A percentile compares a stretch with the other conserved stretches of the same genome.
phyloP scores from a whole-genome alignment of 2,329 filamentous ascomycete species.

The Verticillium longisporum region DNA sequence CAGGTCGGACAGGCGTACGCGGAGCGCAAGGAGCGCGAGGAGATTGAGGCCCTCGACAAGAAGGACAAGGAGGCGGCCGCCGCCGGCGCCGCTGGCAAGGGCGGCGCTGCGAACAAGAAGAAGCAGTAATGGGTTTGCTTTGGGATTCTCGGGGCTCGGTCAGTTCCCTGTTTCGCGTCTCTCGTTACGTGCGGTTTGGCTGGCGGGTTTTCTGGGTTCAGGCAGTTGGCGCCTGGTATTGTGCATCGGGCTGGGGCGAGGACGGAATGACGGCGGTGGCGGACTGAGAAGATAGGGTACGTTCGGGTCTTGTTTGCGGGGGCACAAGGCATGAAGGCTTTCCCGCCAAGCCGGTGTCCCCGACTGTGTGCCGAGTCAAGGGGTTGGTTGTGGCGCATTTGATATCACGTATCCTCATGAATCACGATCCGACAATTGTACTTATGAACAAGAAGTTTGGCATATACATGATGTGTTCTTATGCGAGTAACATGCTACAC shows the following conservation, averaged over 20 bases:
- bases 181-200: too few relatives aligned
- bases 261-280: not conserved
- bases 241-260: not conserved
- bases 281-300: not conserved
- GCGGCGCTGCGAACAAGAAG: constrained; percentile 8
- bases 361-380: constrained; percentile 33
- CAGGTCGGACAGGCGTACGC: constrained; percentile 99
- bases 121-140: constrained; percentile 7
- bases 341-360: constrained; percentile 52
- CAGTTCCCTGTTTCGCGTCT: too few relatives aligned
- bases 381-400: not conserved
- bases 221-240: too few relatives aligned
- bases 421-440: constrained; percentile 37
- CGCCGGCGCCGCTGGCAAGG: not conserved
- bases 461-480: too few relatives aligned
- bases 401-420: constrained; percentile 4
- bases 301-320: not conserved
- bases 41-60: constrained; percentile 59
- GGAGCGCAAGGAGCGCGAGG: constrained; percentile 83
- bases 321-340: not conserved
- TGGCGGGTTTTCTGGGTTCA: too few relatives aligned
- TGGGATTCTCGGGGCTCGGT: too few relatives aligned
- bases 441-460: too few relatives aligned
- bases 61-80: constrained; percentile 19
- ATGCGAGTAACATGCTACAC: too few relatives aligned